Percentiles rank a stretch among this genome's conserved stretches.
Conservation (phyloP, 176 grass and related monocot genomes). For the Paspalum notatum region DNA sequence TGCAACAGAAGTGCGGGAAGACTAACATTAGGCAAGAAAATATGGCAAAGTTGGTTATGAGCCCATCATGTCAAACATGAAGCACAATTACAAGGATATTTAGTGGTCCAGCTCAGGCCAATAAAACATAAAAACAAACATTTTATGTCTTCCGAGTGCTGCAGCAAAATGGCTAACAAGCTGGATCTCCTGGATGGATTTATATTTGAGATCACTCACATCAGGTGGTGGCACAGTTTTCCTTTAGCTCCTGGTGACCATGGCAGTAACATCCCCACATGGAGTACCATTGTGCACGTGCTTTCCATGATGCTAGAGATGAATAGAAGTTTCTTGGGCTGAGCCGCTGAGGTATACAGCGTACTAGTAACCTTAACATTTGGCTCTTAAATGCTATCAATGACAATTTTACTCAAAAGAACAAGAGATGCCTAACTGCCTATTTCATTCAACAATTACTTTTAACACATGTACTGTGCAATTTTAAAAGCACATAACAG, state of each 20-base stretch:
- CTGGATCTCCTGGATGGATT: background rate
- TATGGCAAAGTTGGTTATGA: background rate
- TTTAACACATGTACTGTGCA: background rate
- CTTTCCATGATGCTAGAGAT: background rate
- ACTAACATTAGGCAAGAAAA: background rate
- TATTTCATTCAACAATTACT: background rate
- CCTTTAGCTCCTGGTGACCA: background rate
- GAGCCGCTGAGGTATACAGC: background rate
- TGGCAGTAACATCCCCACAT: background rate
- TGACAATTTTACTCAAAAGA: background rate
- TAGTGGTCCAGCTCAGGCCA: background rate
- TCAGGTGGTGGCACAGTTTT: background rate
- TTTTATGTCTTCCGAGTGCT: background rate
- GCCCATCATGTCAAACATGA: background rate
- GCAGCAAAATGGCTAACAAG: background rate
- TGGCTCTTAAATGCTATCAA: background rate
- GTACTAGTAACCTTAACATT: background rate
- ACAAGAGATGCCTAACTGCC: background rate
- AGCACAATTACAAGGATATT: background rate
- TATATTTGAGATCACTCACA: background rate
- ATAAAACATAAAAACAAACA: background rate
- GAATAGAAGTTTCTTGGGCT: background rate
- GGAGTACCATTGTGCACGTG: background rate
- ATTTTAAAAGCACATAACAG: background rate
- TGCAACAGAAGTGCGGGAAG: constrained; percentile 6